phyloP scores from a whole-genome alignment of 2,329 filamentous ascomycete species.

The Mycocentrospora acerina region DNA sequence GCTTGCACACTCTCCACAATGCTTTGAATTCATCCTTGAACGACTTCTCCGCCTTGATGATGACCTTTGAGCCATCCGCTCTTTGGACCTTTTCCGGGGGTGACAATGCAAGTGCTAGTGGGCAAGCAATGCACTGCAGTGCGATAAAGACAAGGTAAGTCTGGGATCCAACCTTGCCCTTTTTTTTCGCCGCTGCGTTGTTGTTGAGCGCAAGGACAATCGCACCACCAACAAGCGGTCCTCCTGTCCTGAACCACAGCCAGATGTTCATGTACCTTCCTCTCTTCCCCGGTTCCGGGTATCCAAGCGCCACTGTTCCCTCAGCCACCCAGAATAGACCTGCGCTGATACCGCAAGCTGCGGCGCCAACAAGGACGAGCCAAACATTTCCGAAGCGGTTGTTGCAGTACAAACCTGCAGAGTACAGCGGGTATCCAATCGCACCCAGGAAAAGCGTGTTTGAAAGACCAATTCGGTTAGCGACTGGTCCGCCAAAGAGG shows the following conservation, averaged over 20 bases:
- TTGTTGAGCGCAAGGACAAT: slow-evolving; percentile 51
- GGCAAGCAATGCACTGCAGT: slow-evolving; percentile 41
- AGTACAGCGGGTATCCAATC: slow-evolving; percentile 53
- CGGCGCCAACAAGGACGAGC: slow-evolving; percentile 54
- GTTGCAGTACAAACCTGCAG: slow-evolving; percentile 48
- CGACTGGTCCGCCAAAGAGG: slow-evolving; percentile 51
- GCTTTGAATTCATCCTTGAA: slow-evolving; percentile 45
- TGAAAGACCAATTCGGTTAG: slow-evolving; percentile 52
- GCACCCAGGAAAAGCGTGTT: slow-evolving; percentile 51
- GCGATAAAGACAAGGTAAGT: slow-evolving; percentile 49
- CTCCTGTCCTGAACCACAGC: slow-evolving; percentile 54
- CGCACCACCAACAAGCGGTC: slow-evolving; percentile 51
- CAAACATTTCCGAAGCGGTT: slow-evolving; percentile 55
- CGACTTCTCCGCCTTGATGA: slow-evolving; percentile 40
- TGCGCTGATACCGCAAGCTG: slow-evolving; percentile 51
- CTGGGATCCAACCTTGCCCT: slow-evolving; percentile 38
- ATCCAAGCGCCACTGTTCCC: slow-evolving; percentile 53
- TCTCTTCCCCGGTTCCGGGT: slow-evolving; percentile 51
- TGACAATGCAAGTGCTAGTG: slow-evolving; percentile 44
- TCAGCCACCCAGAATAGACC: slow-evolving; percentile 56
- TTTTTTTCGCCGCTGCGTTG: slow-evolving; percentile 27
- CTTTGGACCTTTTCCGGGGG: slow-evolving; percentile 48
- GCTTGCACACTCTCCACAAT: slow-evolving; percentile 33
- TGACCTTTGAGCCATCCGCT: slow-evolving; percentile 44
- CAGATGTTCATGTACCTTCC: slow-evolving; percentile 52